Evolutionary conservation across 2,329 filamentous ascomycete genomes (phyloP).

Genomic region (Paecilomyces dactylethromorphus): DNA sequence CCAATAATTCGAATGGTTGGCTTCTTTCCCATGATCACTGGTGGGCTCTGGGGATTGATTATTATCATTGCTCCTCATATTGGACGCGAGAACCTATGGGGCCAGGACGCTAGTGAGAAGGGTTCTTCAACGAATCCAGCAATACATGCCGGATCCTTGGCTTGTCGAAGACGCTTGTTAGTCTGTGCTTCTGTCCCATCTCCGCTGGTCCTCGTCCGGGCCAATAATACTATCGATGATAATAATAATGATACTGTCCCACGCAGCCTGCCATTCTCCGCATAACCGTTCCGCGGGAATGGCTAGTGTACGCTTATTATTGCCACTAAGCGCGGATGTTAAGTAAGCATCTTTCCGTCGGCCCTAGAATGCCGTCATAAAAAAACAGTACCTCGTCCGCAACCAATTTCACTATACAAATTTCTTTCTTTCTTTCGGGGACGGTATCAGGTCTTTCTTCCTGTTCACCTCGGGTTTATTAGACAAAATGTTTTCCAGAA

Average conservation of each 20-base stretch:
- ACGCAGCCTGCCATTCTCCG: neutral
- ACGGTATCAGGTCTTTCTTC: neutral
- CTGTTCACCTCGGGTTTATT: neutral
- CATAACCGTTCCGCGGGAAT: neutral
- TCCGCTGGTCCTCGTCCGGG: neutral
- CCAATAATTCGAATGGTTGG: too few relatives aligned
- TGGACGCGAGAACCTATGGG: too few relatives aligned
- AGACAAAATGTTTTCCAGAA: neutral
- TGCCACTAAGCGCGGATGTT: neutral
- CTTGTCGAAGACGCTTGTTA: neutral
- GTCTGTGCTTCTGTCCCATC: neutral
- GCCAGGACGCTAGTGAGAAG: neutral
- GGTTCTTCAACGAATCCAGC: neutral
- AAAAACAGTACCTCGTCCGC: neutral
- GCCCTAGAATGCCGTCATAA: neutral
- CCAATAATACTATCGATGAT: neutral
- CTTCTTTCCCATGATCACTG: too few relatives aligned
- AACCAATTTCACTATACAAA: neutral
- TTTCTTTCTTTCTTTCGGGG: neutral
- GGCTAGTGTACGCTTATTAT: neutral
- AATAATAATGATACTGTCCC: neutral
- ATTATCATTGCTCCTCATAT: too few relatives aligned
- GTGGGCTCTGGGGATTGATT: too few relatives aligned
- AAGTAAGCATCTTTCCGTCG: neutral
- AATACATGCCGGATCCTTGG: neutral